Percentiles rank a stretch among this genome's conserved stretches.
Conservation (phyloP, 495 filamentous ascomycete species). For the Lentithecium fluviatile region DNA sequence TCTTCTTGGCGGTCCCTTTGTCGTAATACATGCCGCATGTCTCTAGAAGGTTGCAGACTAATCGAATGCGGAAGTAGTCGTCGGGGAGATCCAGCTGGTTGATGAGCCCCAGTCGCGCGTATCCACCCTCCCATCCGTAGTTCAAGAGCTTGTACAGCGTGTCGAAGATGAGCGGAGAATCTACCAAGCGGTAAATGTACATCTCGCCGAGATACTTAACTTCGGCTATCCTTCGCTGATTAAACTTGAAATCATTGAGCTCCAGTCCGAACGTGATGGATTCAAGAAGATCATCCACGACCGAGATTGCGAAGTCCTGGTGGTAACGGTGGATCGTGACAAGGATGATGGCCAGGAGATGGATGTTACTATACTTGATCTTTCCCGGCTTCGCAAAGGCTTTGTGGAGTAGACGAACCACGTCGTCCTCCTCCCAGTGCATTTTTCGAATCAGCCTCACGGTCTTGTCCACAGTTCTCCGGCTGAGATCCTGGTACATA, state of each 20-base stretch:
- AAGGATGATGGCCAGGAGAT: conserved; percentile 88
- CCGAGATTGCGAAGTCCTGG: conserved; percentile 78
- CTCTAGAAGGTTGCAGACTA: conserved; percentile 86
- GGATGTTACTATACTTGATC: conserved; percentile 96
- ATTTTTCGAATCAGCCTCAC: conserved; percentile 91
- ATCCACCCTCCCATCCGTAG: conserved; percentile 83
- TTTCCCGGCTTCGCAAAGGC: conserved; percentile 95
- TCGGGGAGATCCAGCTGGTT: conserved; percentile 82
- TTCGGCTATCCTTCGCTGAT: conserved; percentile 91
- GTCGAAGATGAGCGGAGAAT: conserved; percentile 94
- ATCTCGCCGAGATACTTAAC: conserved; percentile 96
- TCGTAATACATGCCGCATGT: conserved; percentile 97
- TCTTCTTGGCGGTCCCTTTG: conserved; percentile 88
- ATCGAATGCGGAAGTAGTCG: conserved; percentile 91
- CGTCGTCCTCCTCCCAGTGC: conserved; percentile 93
- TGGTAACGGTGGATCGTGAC: conserved; percentile 88
- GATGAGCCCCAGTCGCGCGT: conserved; percentile 71
- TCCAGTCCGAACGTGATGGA: conserved; percentile 86
- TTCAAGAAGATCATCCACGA: conserved; percentile 89
- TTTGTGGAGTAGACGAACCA: conserved; percentile 80
- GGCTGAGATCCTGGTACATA: conserved; percentile 89
- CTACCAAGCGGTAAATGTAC: conserved; percentile 97
- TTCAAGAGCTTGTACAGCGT: conserved; percentile 90
- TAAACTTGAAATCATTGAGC: conserved; percentile 95
- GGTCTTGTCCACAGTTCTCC: conserved; percentile 87